Conservation (phyloP, 106 monocot genomes). For the Platanthera zijinensis region DNA sequence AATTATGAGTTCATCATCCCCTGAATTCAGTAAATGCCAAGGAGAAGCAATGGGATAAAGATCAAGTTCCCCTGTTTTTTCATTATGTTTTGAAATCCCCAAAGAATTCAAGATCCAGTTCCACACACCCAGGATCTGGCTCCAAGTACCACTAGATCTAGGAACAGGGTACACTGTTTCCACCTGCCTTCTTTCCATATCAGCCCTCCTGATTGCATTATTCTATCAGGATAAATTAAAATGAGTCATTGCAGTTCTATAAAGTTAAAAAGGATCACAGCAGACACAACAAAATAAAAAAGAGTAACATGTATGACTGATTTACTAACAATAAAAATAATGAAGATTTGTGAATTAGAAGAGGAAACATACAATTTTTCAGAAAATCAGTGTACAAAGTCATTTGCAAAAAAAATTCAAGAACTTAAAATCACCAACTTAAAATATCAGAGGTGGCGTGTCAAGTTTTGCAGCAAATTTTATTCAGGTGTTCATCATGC, state of each 20-base stretch:
- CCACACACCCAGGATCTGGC: slow-evolving; percentile 52
- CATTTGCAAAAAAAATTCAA: background rate
- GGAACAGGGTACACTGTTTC: slow-evolving; percentile 64
- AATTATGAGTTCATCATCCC: slow-evolving; percentile 43
- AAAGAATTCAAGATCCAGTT: slow-evolving; percentile 62
- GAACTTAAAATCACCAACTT: background rate
- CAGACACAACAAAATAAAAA: background rate
- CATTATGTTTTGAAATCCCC: slow-evolving; percentile 34
- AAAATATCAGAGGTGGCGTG: background rate
- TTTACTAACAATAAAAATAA: background rate
- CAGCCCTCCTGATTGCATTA: slow-evolving; percentile 82
- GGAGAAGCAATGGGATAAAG: slow-evolving; percentile 35
- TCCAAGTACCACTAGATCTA: slow-evolving; percentile 50
- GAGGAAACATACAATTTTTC: background rate
- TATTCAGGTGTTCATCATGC: background rate
- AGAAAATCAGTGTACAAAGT: background rate
- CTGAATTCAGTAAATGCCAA: slow-evolving; percentile 63
- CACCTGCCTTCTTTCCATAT: slow-evolving; percentile 55
- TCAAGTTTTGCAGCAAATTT: background rate
- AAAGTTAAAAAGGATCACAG: background rate
- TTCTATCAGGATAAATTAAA: slow-evolving; percentile 48
- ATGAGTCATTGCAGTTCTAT: background rate
- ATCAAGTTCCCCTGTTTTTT: slow-evolving; percentile 20
- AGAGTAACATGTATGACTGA: background rate
- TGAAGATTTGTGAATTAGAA: background rate